Evolutionary conservation across 1,139 yeast species (phyloP).

Genomic region (Pichia norvegensis): DNA sequence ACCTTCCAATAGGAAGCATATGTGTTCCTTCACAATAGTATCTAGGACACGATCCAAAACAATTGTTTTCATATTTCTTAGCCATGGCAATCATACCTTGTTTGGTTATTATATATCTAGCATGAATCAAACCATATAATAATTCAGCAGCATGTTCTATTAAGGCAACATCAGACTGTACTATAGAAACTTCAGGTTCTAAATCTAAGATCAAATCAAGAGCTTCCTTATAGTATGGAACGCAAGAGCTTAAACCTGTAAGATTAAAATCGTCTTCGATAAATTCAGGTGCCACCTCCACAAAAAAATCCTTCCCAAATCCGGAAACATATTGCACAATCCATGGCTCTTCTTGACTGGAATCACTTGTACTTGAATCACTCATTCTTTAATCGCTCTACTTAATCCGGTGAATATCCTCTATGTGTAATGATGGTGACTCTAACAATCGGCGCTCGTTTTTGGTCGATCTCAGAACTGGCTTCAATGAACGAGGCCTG

Average conservation of each 20-base stretch:
- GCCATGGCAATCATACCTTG: constrained; percentile 93
- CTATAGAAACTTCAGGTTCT: constrained; percentile 59
- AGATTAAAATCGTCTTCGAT: constrained; percentile 94
- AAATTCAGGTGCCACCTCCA: constrained; percentile 86
- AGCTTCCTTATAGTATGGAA: constrained; percentile 89
- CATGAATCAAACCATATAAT: constrained; percentile 88
- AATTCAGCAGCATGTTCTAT: constrained; percentile 88
- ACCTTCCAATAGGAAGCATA: constrained; percentile 83
- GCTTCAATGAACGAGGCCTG: not conserved
- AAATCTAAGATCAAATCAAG: constrained; percentile 83
- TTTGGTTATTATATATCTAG: constrained; percentile 80
- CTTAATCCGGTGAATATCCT: not conserved
- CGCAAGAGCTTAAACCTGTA: constrained; percentile 79
- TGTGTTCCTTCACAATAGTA: constrained; percentile 89
- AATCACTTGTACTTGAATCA: constrained; percentile 9
- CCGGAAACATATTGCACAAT: constrained; percentile 79
- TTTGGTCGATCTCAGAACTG: not conserved
- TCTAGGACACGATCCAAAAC: constrained; percentile 90
- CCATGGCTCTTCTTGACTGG: constrained; percentile 71
- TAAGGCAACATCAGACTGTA: constrained; percentile 62
- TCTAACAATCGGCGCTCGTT: not conserved
- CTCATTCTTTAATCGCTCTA: not conserved
- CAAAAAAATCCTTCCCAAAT: constrained; percentile 89
- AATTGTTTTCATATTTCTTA: constrained; percentile 82
- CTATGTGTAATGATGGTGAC: too few species aligned